Conservation (phyloP, 2,329 filamentous ascomycete genomes). For the Neofusicoccum umdonicola region DNA sequence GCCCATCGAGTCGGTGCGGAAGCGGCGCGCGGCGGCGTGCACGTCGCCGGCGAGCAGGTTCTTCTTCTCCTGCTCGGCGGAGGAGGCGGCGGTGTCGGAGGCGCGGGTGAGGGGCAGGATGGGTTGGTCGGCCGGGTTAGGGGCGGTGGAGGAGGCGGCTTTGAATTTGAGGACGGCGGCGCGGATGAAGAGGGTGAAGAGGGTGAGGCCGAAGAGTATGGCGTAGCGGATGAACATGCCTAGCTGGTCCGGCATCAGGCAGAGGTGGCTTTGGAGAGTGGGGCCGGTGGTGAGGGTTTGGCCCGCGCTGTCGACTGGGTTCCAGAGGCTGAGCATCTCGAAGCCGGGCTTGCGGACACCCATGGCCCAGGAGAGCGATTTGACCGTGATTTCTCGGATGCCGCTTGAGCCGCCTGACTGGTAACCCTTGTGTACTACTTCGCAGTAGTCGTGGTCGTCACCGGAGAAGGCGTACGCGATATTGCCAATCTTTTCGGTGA, state of each 20-base stretch:
- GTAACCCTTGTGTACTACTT: slow-evolving; percentile 72
- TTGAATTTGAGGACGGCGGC: slow-evolving; percentile 31
- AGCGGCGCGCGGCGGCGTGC: slow-evolving; percentile 6
- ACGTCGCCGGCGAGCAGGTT: slow-evolving; percentile 5
- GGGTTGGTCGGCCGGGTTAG: not conserved
- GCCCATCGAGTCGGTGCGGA: slow-evolving; percentile 20
- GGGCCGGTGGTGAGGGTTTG: slow-evolving; percentile 35
- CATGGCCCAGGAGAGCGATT: slow-evolving; percentile 95
- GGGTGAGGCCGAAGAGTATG: slow-evolving; percentile 56
- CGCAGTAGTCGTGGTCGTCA: slow-evolving; percentile 98
- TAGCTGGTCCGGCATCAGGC: slow-evolving; percentile 84
- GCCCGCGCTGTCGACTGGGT: slow-evolving; percentile 67
- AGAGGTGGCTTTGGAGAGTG: slow-evolving; percentile 86
- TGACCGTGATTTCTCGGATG: slow-evolving; percentile 82
- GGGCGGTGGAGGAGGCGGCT: not conserved
- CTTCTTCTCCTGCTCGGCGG: slow-evolving; percentile 28
- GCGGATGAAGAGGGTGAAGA: slow-evolving; percentile 47
- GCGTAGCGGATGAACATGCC: slow-evolving; percentile 79
- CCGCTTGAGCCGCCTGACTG: slow-evolving; percentile 54
- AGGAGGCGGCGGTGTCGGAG: slow-evolving; percentile 13
- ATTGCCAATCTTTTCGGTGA: slow-evolving; percentile 77
- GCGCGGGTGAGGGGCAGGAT: slow-evolving; percentile 30
- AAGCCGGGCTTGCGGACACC: slow-evolving; percentile 86
- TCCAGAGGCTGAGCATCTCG: slow-evolving; percentile 85
- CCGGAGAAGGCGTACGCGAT: slow-evolving; percentile 87